phyloP scores from a whole-genome alignment of 2,329 filamentous ascomycete species.

The Monilinia fructigena region DNA sequence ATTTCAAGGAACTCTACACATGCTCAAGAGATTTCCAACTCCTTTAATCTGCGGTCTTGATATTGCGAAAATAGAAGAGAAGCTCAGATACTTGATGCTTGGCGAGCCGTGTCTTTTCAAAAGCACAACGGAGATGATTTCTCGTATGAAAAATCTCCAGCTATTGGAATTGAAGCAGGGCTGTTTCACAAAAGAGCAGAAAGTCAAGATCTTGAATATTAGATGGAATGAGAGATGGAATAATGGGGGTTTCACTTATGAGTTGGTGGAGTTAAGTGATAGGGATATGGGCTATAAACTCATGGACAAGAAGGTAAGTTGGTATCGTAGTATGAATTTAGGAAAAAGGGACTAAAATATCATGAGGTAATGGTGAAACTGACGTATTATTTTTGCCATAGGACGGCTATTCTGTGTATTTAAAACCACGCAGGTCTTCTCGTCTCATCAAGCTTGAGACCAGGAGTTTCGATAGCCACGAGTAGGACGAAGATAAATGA shows the following conservation, averaged over 20 bases:
- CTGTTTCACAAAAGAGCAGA: constrained; percentile 7
- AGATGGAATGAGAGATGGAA: constrained; percentile 13
- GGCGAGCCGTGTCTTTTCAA: constrained; percentile 13
- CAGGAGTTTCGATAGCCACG: not conserved
- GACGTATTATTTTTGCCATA: not conserved
- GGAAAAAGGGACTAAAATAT: not conserved
- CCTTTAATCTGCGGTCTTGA: constrained; percentile 1
- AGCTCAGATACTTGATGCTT: constrained; percentile 14
- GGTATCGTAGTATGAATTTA: not conserved
- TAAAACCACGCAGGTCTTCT: not conserved
- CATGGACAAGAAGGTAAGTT: constrained; percentile 9
- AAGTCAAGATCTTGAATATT: constrained; percentile 7
- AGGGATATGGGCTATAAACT: constrained; percentile 3
- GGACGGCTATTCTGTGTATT: constrained; percentile 1
- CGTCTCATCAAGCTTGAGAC: not conserved
- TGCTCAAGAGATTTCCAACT: not conserved
- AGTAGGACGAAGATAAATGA: not conserved
- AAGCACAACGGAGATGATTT: constrained; percentile 15
- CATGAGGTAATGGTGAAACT: not conserved
- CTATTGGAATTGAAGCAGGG: constrained; percentile 12
- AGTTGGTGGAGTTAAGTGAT: not conserved
- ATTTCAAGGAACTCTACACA: not conserved
- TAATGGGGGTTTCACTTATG: not conserved
- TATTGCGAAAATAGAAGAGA: constrained; percentile 12
- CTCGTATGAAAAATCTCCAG: not conserved